phyloP scores from a whole-genome alignment of 768 basidiomycete species.

The Termitomyces sp. region DNA sequence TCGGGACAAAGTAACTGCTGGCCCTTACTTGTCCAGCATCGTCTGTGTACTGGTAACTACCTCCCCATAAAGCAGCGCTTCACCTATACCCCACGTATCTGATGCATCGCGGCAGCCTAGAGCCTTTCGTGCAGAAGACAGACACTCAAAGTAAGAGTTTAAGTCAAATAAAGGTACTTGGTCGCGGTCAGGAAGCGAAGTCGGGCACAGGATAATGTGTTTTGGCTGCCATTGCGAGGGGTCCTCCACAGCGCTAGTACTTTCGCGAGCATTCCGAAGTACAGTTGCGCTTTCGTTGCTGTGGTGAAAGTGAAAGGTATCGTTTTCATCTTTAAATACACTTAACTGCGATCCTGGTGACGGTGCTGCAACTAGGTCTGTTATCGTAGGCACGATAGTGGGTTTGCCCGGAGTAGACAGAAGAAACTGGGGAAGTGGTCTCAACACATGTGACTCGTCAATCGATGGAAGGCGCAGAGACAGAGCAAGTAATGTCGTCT shows the following conservation, averaged over 20 bases:
- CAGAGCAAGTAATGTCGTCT: conserved; percentile 26
- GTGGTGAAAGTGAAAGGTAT: conserved; percentile 62
- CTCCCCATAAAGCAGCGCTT: conserved; percentile 81
- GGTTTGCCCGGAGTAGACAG: conserved; percentile 40
- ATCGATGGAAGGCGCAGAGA: conserved; percentile 38
- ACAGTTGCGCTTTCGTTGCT: conserved; percentile 26
- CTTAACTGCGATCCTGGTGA: conserved; percentile 22
- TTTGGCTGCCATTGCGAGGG: conserved; percentile 39
- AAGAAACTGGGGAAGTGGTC: conserved; percentile 59
- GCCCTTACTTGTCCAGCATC: conserved; percentile 85
- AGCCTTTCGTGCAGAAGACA: conserved; percentile 31
- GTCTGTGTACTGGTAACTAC: conserved; percentile 93
- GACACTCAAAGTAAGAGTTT: conserved; percentile 48
- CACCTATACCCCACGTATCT: conserved; percentile 58
- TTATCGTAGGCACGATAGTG: conserved; percentile 32
- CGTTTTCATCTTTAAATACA: conserved; percentile 58
- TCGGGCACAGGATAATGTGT: conserved; percentile 48
- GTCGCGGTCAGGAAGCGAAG: conserved; percentile 43
- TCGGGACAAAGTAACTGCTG: not conserved
- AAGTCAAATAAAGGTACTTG: conserved; percentile 76
- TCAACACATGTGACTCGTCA: conserved; percentile 23
- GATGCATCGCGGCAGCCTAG: conserved; percentile 17
- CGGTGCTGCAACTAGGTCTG: conserved; percentile 31
- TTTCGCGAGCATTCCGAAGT: conserved; percentile 23
- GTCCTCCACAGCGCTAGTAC: conserved; percentile 18